phyloP scores from a whole-genome alignment of 768 basidiomycete genomes.

The Calocybe cyanea region DNA sequence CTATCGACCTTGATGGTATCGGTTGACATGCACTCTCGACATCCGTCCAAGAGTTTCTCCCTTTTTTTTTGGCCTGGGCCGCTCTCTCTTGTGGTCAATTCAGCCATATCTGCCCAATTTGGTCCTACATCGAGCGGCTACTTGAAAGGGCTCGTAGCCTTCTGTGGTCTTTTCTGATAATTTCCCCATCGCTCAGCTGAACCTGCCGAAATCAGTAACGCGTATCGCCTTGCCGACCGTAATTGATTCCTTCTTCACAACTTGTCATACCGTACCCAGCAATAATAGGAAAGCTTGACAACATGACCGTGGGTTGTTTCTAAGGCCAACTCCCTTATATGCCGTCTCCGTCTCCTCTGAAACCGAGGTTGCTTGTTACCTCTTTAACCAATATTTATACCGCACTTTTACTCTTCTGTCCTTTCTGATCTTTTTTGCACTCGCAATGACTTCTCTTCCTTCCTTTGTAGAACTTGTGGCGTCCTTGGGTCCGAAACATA shows the following conservation, averaged over 20 bases:
- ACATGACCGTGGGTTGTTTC: slow-evolving; percentile 58
- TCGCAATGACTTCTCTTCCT: slow-evolving; percentile 67
- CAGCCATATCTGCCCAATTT: too few species aligned
- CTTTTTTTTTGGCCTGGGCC: too few species aligned
- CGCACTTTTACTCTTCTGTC: slow-evolving; percentile 30
- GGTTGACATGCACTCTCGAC: slow-evolving; percentile 10
- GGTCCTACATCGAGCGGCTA: too few species aligned
- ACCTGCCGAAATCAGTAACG: slow-evolving; percentile 24
- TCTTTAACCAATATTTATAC: slow-evolving; percentile 19
- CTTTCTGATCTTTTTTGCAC: slow-evolving; percentile 22
- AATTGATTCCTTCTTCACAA: slow-evolving; percentile 41
- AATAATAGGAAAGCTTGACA: slow-evolving; percentile 47
- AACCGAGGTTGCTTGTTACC: slow-evolving; percentile 32
- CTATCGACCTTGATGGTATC: slow-evolving; percentile 13
- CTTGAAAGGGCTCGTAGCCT: too few species aligned
- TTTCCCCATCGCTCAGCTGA: neutral
- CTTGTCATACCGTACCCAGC: slow-evolving; percentile 32
- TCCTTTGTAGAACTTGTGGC: slow-evolving; percentile 88
- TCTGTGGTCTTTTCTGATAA: neutral
- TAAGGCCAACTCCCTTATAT: slow-evolving; percentile 44
- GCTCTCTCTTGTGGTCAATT: too few species aligned
- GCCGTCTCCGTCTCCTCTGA: slow-evolving; percentile 19
- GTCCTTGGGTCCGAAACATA: slow-evolving; percentile 65
- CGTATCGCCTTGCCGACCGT: slow-evolving; percentile 64
- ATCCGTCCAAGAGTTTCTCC: neutral